phyloP scores from a whole-genome alignment of 2,329 filamentous ascomycete genomes.

The Fusarium sp. region DNA sequence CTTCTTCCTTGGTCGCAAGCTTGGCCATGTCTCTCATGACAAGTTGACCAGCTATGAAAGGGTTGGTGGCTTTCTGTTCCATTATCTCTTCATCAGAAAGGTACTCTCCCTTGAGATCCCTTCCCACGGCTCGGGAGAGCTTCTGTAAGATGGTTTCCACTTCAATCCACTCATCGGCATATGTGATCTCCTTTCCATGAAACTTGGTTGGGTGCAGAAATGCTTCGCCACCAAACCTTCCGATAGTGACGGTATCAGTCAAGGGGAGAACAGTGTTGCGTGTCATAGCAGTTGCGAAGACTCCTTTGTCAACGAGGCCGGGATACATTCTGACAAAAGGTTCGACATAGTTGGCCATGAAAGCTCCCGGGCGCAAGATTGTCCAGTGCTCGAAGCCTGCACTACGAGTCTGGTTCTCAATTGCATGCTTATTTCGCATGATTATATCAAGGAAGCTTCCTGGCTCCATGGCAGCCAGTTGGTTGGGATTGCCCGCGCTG shows the following conservation, averaged over 20 bases:
- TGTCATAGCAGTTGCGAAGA: constrained; percentile 49
- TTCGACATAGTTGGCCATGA: constrained; percentile 60
- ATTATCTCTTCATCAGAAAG: constrained; percentile 54
- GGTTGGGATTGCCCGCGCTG: constrained; percentile 42
- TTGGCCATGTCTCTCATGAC: constrained; percentile 47
- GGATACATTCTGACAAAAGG: constrained; percentile 54
- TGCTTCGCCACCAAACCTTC: constrained; percentile 54
- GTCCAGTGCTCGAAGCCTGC: constrained; percentile 56
- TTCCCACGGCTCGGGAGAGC: constrained; percentile 48
- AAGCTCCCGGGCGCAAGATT: constrained; percentile 59
- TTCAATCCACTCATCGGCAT: constrained; percentile 53
- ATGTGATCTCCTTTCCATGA: constrained; percentile 49
- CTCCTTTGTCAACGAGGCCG: constrained; percentile 49
- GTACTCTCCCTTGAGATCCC: constrained; percentile 49
- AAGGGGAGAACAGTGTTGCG: constrained; percentile 52
- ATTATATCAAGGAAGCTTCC: constrained; percentile 42
- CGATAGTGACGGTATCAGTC: constrained; percentile 59
- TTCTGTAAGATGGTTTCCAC: constrained; percentile 48
- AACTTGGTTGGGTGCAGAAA: constrained; percentile 54
- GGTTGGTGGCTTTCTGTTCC: constrained; percentile 46
- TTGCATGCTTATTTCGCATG: constrained; percentile 51
- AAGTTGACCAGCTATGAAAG: constrained; percentile 51
- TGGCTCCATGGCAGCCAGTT: constrained; percentile 40
- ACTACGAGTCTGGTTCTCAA: constrained; percentile 52
- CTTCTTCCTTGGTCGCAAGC: constrained; percentile 49